Conservation (phyloP, 306 rosid genomes). For the Inga oerstediana region DNA sequence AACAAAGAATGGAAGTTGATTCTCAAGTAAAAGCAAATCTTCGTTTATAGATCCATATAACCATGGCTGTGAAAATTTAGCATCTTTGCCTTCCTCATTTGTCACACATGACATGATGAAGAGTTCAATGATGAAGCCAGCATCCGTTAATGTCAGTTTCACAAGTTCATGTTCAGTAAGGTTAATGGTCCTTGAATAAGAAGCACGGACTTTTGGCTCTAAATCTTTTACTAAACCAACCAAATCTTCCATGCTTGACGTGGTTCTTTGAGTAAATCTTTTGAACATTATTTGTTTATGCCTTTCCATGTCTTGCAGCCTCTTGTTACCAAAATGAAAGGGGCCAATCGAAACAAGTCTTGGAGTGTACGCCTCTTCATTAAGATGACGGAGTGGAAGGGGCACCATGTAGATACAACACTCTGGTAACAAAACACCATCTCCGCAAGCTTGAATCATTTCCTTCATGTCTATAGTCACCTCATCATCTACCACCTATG, state of each 20-base stretch:
- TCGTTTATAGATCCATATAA: accelerated
- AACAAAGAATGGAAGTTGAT: not conserved
- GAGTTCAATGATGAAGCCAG: not conserved
- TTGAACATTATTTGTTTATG: not conserved
- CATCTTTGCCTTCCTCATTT: not conserved
- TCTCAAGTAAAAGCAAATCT: constrained; percentile 13
- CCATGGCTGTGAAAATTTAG: not conserved
- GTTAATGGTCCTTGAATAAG: not conserved
- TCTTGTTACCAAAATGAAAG: not conserved
- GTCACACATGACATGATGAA: not conserved
- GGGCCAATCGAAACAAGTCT: not conserved
- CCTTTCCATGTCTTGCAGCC: not conserved
- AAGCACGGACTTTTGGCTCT: not conserved
- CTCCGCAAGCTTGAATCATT: not conserved
- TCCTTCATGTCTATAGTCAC: not conserved
- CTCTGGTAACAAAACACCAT: not conserved
- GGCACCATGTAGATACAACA: not conserved
- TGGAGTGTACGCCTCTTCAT: not conserved
- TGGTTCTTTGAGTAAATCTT: not conserved
- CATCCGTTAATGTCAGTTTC: not conserved
- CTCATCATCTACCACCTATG: not conserved
- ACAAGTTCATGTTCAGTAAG: not conserved
- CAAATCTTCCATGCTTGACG: not conserved
- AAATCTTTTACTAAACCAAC: not conserved
- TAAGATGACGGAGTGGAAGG: accelerated